These are phyloP conservation scores for Dioscorea alata DNA, from an alignment of 106 monocot species.

Conservation along the genomic window DNA sequence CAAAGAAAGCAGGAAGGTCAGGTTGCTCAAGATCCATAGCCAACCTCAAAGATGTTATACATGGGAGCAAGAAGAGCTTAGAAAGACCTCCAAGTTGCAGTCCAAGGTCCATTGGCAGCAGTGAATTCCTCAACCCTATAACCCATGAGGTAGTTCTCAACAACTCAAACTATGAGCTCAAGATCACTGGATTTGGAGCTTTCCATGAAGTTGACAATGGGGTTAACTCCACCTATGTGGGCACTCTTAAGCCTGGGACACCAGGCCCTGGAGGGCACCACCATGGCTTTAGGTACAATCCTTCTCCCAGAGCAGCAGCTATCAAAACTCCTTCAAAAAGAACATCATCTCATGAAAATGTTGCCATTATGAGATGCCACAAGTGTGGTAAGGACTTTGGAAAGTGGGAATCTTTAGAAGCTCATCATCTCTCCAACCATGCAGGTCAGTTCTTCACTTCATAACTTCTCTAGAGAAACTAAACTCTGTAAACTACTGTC, in stretches of 20 bases:
- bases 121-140: slow-evolving; percentile 81
- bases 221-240: slow-evolving; percentile 33
- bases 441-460: slow-evolving; percentile 39
- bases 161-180: slow-evolving; percentile 66
- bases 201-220: slow-evolving; percentile 1
- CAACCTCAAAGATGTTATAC: slow-evolving; percentile 78
- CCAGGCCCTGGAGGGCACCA: slow-evolving; percentile 53
- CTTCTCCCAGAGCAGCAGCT: slow-evolving; percentile 14
- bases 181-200: slow-evolving; percentile 53
- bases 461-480: neutral
- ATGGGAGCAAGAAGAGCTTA: slow-evolving; percentile 74
- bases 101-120: slow-evolving; percentile 79
- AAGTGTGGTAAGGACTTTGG: slow-evolving; percentile 74
- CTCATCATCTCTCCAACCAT: slow-evolving; percentile 90
- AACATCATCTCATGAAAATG: slow-evolving; percentile 10
- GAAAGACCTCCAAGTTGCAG: slow-evolving; percentile 66
- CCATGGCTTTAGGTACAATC: slow-evolving; percentile 11
- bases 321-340: slow-evolving; percentile 6
- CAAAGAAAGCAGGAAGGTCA: slow-evolving; percentile 41
- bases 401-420: slow-evolving; percentile 69
- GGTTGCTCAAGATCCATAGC: slow-evolving; percentile 86
- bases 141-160: slow-evolving; percentile 68
- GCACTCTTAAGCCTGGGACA: slow-evolving; percentile 73
- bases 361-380: slow-evolving; percentile 41
- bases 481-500: neutral